Percentiles rank a stretch among this genome's conserved stretches.
Evolutionary conservation across 2,329 filamentous ascomycete genomes (phyloP).

Genomic region (Colletotrichum lupini): DNA sequence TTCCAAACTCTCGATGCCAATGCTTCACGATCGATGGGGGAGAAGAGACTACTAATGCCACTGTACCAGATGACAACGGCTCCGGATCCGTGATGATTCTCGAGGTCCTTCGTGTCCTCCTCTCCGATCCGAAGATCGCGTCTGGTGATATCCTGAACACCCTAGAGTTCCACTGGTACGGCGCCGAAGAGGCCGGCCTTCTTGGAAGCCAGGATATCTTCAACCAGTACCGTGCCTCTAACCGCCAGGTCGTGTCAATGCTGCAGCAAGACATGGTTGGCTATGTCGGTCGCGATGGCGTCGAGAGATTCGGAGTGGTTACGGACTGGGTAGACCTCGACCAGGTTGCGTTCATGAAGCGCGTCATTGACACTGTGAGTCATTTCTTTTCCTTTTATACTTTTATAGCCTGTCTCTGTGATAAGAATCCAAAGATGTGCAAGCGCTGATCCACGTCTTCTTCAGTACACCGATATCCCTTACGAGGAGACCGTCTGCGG

Average conservation of each 20-base stretch:
- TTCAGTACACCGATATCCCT: slow-evolving; percentile 49
- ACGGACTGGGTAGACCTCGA: slow-evolving; percentile 51
- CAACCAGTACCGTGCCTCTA: slow-evolving; percentile 46
- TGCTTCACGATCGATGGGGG: neutral
- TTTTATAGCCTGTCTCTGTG: neutral
- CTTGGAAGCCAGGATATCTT: slow-evolving; percentile 74
- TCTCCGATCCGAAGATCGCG: slow-evolving; percentile 71
- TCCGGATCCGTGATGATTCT: slow-evolving; percentile 83
- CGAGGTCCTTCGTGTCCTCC: slow-evolving; percentile 78
- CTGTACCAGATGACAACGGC: slow-evolving; percentile 76
- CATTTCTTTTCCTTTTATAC: neutral
- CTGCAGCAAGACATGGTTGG: slow-evolving; percentile 59
- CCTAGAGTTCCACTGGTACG: slow-evolving; percentile 89
- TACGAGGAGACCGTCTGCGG: slow-evolving; percentile 62
- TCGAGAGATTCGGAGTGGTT: slow-evolving; percentile 50
- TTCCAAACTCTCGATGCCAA: no score
- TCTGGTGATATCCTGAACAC: slow-evolving; percentile 76
- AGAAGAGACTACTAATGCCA: neutral
- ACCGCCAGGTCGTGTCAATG: slow-evolving; percentile 52
- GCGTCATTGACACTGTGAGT: slow-evolving; percentile 44
- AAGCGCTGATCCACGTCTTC: neutral
- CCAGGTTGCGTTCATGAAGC: slow-evolving; percentile 50
- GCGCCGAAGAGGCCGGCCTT: slow-evolving; percentile 82
- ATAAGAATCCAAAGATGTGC: no score
- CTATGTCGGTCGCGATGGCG: slow-evolving; percentile 45